These are phyloP conservation scores for Trichosanthes truncata DNA, from an alignment of 306 rosid genomes.

Conservation along the genomic window DNA sequence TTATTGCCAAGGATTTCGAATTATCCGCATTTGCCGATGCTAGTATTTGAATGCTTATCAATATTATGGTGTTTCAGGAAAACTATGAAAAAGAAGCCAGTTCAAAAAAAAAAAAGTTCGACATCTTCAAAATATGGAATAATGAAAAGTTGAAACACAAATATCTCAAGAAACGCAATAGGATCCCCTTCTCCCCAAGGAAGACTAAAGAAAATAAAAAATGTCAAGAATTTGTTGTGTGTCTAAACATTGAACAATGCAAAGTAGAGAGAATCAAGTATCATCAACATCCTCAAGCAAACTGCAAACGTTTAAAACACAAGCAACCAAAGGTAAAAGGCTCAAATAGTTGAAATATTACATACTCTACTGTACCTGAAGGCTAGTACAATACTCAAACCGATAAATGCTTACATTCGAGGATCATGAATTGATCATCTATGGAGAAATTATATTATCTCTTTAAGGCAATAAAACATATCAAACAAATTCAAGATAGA, in stretches of 20 bases:
- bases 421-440: not conserved
- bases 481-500: not conserved
- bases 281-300: conserved; percentile 43
- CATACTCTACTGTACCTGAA: not conserved
- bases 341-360: conserved; percentile 5
- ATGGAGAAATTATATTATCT: not conserved
- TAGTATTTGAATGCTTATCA: not conserved
- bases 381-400: not conserved
- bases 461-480: not conserved
- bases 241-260: conserved; percentile 22
- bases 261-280: conserved; percentile 30
- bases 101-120: not conserved
- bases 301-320: conserved; percentile 26
- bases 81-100: not conserved
- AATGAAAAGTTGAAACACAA: conserved; percentile 16
- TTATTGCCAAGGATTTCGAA: not conserved
- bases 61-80: not conserved
- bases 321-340: conserved; percentile 22
- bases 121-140: conserved; percentile 5
- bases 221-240: conserved; percentile 28
- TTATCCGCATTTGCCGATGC: not conserved
- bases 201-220: conserved; percentile 13
- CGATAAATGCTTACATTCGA: not conserved
- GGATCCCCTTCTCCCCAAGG: not conserved
- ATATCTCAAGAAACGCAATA: conserved; percentile 19